Evolutionary conservation across 805 yeast genomes (phyloP).

Genomic region (Lipomyces kockii): DNA sequence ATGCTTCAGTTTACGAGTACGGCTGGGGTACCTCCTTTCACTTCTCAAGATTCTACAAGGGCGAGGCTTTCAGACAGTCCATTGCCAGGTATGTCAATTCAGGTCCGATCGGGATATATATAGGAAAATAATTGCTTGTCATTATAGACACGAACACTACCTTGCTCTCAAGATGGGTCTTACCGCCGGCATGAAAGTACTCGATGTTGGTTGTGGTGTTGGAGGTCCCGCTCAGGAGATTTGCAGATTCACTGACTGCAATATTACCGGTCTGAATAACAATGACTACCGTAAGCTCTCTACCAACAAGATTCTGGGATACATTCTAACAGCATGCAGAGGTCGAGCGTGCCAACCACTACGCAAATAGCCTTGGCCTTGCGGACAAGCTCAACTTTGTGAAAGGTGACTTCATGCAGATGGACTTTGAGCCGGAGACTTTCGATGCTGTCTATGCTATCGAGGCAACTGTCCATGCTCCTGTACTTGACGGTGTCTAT

Average conservation of each 20-base stretch:
- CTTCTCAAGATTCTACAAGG: constrained; percentile 89
- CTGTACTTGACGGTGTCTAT: constrained; percentile 93
- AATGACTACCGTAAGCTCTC: constrained; percentile 69
- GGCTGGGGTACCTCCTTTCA: constrained; percentile 99
- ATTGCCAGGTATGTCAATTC: constrained; percentile 58
- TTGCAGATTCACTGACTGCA: constrained; percentile 84
- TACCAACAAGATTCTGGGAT: background rate
- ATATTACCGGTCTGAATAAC: constrained; percentile 89
- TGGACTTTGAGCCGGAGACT: constrained; percentile 89
- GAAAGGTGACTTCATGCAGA: constrained; percentile 98
- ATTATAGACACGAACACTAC: constrained; percentile 88
- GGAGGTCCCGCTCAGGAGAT: constrained; percentile 99
- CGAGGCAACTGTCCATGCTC: constrained; percentile 99
- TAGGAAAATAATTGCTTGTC: background rate
- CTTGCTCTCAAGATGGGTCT: constrained; percentile 86
- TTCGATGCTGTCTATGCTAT: constrained; percentile 98
- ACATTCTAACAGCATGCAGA: constrained; percentile 48
- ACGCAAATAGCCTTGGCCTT: constrained; percentile 68
- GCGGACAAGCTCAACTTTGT: constrained; percentile 79
- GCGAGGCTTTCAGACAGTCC: constrained; percentile 93
- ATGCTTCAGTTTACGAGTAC: constrained; percentile 72
- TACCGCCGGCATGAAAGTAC: constrained; percentile 77
- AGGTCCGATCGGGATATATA: background rate
- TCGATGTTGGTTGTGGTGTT: constrained; percentile 99
- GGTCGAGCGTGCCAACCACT: constrained; percentile 85